Percentiles rank a stretch among this genome's conserved stretches.
phyloP scores from a whole-genome alignment of 441 rosid genomes.

The Theobroma grandiflorum region DNA sequence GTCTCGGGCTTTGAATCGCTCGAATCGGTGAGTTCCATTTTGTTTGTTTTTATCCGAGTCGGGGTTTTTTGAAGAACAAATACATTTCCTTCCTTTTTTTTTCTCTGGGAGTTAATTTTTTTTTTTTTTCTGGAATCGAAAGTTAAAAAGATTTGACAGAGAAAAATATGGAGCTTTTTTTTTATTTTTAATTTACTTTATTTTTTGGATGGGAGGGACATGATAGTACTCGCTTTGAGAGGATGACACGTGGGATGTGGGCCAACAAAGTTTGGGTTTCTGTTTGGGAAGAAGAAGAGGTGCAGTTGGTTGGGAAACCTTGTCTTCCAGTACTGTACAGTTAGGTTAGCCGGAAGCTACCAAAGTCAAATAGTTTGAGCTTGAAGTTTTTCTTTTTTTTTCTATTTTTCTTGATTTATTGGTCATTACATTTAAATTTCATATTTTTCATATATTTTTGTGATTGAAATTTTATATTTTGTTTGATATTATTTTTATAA shows the following conservation, averaged over 20 bases:
- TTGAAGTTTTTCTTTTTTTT: not conserved
- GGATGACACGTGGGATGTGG: not conserved
- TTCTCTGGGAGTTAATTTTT: not conserved
- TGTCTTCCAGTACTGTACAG: not conserved
- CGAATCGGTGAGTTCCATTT: slow-evolving; percentile 31
- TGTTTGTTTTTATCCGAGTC: slow-evolving; percentile 21
- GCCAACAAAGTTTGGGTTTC: not conserved
- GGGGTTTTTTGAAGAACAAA: slow-evolving; percentile 15
- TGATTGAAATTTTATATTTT: no score
- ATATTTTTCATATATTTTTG: no score
- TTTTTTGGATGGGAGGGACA: not conserved
- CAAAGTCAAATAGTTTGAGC: not conserved
- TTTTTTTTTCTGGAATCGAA: not conserved
- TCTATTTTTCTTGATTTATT: no score
- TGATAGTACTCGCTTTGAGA: not conserved
- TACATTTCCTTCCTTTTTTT: not conserved
- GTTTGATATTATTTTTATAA: no score
- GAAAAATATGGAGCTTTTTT: not conserved
- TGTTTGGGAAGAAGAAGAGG: not conserved
- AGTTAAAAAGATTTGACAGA: slow-evolving; percentile 1
- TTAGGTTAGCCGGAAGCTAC: not conserved
- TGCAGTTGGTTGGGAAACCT: not conserved
- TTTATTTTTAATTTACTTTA: not conserved
- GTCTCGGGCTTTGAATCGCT: slow-evolving; percentile 30
- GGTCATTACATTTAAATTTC: no score